Conservation (phyloP, 768 basidiomycete genomes). For the Tulasnella calospora region DNA sequence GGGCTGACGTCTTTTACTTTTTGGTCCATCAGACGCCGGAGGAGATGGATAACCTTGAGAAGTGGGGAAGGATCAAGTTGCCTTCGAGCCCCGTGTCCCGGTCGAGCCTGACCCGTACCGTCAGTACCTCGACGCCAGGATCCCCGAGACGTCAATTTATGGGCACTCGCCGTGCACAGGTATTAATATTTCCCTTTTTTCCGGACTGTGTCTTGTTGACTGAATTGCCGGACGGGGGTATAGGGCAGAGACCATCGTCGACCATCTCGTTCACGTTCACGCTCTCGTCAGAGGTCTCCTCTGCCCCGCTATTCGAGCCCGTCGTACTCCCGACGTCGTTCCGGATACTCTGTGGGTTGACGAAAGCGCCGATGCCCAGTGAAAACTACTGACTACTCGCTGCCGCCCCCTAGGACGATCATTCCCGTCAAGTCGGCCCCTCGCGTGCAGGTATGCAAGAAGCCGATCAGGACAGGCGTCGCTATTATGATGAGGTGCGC, state of each 20-base stretch:
- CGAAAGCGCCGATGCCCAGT: accelerated
- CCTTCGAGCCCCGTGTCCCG: not conserved
- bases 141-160: not conserved
- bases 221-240: not conserved
- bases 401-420: not conserved
- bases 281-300: not conserved
- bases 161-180: not conserved
- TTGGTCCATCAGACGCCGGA: not conserved
- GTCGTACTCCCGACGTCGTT: not conserved
- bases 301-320: not conserved
- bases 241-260: not conserved
- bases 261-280: not conserved
- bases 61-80: not conserved
- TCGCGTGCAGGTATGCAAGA: not conserved
- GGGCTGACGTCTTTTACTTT: not conserved
- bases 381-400: not conserved
- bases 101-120: not conserved
- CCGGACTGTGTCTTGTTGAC: not conserved
- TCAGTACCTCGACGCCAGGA: not conserved
- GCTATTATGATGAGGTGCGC: not conserved
- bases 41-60: not conserved
- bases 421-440: not conserved
- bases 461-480: not conserved
- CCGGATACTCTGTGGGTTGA: not conserved
- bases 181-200: not conserved